Conservation (phyloP, 2,329 filamentous ascomycete genomes). For the Diaporthe nobilis region DNA sequence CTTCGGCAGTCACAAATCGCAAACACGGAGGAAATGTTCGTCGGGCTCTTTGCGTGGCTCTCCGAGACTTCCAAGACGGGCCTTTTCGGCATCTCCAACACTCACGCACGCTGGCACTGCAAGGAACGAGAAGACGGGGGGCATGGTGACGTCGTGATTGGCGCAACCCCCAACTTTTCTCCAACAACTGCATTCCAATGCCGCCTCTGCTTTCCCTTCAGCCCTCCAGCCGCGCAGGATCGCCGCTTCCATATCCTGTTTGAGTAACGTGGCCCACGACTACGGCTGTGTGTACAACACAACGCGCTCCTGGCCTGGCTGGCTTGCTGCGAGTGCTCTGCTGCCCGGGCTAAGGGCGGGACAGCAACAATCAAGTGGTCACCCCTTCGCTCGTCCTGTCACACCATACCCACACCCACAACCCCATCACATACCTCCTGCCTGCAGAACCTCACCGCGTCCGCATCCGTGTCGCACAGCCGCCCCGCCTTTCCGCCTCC, state of each 20-base stretch:
- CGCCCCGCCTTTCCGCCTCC: constrained; percentile 5
- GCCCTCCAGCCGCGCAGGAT: constrained; percentile 16
- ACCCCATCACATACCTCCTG: not conserved
- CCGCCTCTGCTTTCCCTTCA: not conserved
- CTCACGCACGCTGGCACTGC: not conserved
- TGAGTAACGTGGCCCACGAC: constrained; percentile 10
- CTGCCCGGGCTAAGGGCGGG: constrained; percentile 14
- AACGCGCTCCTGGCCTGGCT: constrained; percentile 9
- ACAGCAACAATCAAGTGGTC: constrained; percentile 14
- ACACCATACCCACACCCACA: not conserved
- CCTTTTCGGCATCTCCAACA: not conserved
- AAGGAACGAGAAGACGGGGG: not conserved
- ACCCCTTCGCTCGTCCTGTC: constrained; percentile 13
- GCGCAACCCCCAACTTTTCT: constrained; percentile 8
- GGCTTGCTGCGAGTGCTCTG: not conserved
- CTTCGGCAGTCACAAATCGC: not conserved
- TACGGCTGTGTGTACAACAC: constrained; percentile 11
- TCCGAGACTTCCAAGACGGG: not conserved
- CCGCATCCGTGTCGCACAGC: constrained; percentile 13
- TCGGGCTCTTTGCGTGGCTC: no score
- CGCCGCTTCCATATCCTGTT: constrained; percentile 24
- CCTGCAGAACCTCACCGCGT: not conserved
- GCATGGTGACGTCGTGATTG: constrained; percentile 23
- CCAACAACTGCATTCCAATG: constrained; percentile 26
- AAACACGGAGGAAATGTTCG: not conserved